Evolutionary conservation across 2,329 filamentous ascomycete genomes (phyloP).

Genomic region (Pseudocercospora cruenta): DNA sequence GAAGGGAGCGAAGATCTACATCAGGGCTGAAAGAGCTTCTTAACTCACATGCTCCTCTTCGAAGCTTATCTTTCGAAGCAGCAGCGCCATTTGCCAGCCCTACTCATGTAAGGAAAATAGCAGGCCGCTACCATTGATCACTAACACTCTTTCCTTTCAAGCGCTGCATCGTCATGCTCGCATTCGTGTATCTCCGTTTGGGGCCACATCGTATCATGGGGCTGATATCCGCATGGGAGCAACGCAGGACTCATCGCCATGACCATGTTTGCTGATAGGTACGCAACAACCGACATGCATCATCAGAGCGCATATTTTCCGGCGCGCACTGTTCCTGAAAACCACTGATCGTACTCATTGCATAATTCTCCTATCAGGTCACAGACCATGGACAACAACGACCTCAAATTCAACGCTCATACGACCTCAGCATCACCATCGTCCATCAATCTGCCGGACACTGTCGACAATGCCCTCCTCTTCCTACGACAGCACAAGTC

Average conservation of each 20-base stretch:
- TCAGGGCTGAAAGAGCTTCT: background rate
- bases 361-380: background rate
- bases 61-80: background rate
- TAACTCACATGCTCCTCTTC: background rate
- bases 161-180: background rate
- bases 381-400: background rate
- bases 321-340: background rate
- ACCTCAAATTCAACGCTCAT: background rate
- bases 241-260: too few species aligned
- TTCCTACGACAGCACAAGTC: conserved; percentile 1
- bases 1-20: background rate
- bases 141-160: background rate
- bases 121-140: background rate
- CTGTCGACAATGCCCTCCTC: background rate
- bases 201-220: too few species aligned
- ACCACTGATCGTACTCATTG: background rate
- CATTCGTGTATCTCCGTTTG: too few species aligned
- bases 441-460: background rate
- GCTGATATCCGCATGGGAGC: too few species aligned
- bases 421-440: background rate
- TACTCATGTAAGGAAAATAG: background rate
- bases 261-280: too few species aligned
- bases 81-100: background rate
- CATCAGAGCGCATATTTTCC: too few species aligned
- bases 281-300: too few species aligned